phyloP scores from a whole-genome alignment of 768 basidiomycete species.

The Lactarius akahatsu region DNA sequence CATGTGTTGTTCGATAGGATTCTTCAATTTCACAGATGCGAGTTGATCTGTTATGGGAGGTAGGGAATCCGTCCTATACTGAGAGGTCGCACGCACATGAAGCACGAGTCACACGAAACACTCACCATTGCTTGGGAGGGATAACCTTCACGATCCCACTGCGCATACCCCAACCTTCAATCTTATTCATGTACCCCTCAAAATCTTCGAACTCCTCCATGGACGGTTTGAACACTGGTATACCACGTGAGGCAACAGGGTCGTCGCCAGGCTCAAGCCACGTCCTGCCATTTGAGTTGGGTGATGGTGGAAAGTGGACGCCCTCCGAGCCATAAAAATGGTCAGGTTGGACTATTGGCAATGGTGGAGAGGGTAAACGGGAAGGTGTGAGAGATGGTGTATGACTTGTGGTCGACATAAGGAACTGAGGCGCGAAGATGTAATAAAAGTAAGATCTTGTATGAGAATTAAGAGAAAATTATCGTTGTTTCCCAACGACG shows the following conservation, averaged over 20 bases:
- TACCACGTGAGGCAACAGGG: conserved; percentile 79
- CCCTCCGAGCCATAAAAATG: conserved; percentile 73
- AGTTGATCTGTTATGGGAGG: conserved; percentile 74
- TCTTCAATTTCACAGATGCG: conserved; percentile 70
- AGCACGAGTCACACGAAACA: conserved; percentile 27
- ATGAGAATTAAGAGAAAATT: neutral
- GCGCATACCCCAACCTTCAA: conserved; percentile 86
- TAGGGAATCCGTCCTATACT: conserved; percentile 62
- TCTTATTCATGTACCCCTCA: conserved; percentile 81
- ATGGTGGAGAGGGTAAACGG: conserved; percentile 46
- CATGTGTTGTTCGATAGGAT: conserved; percentile 94
- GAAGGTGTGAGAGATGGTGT: conserved; percentile 43
- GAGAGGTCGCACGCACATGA: conserved; percentile 28
- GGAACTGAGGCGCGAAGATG: neutral
- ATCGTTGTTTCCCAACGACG: neutral
- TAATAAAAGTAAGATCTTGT: neutral
- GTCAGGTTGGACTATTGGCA: conserved; percentile 66
- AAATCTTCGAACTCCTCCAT: conserved; percentile 92
- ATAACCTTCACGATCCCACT: conserved; percentile 97
- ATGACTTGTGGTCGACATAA: conserved; percentile 29
- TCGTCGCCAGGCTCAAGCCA: conserved; percentile 82
- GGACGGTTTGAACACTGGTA: conserved; percentile 94
- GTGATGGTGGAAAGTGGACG: conserved; percentile 52
- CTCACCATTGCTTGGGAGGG: conserved; percentile 92
- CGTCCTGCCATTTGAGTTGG: conserved; percentile 57